Percentiles rank a stretch among this genome's conserved stretches.
These are phyloP conservation scores for Hypocreales sp. DNA, from an alignment of 2,329 filamentous ascomycete genomes.

Conservation along the genomic window DNA sequence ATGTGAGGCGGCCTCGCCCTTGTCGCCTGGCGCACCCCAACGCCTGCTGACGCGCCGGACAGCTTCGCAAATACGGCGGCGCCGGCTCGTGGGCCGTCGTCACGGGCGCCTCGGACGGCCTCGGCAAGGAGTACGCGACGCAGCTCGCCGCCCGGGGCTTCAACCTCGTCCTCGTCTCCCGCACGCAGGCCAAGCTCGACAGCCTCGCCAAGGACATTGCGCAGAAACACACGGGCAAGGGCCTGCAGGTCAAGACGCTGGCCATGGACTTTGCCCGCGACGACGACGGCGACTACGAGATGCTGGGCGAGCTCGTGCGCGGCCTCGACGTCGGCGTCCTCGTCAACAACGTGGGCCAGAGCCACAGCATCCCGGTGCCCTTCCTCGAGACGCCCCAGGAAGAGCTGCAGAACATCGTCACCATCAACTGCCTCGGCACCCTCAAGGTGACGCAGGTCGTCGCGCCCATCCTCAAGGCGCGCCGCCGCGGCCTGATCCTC, in stretches of 20 bases:
- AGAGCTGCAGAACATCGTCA: constrained; percentile 82
- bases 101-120: constrained; percentile 88
- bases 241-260: constrained; percentile 58
- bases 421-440: constrained; percentile 87
- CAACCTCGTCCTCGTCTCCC: constrained; percentile 88
- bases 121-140: constrained; percentile 89
- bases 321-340: constrained; percentile 73
- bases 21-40: too few relatives aligned
- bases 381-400: constrained; percentile 66
- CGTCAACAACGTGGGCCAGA: constrained; percentile 94
- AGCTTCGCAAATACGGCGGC: constrained; percentile 77
- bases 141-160: constrained; percentile 86
- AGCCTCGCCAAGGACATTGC: constrained; percentile 61
- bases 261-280: constrained; percentile 87
- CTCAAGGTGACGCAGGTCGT: constrained; percentile 77
- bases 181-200: constrained; percentile 84
- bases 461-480: constrained; percentile 68
- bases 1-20: constrained; percentile 26
- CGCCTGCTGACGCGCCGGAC: constrained; percentile 17
- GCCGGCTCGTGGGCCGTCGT: constrained; percentile 89
- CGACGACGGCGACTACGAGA: constrained; percentile 63
- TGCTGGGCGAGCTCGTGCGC: constrained; percentile 50
- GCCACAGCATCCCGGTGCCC: constrained; percentile 80
- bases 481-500: constrained; percentile 76
- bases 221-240: constrained; percentile 43